phyloP scores from a whole-genome alignment of 257 asterid species.

The Marsdenia floribunda region DNA sequence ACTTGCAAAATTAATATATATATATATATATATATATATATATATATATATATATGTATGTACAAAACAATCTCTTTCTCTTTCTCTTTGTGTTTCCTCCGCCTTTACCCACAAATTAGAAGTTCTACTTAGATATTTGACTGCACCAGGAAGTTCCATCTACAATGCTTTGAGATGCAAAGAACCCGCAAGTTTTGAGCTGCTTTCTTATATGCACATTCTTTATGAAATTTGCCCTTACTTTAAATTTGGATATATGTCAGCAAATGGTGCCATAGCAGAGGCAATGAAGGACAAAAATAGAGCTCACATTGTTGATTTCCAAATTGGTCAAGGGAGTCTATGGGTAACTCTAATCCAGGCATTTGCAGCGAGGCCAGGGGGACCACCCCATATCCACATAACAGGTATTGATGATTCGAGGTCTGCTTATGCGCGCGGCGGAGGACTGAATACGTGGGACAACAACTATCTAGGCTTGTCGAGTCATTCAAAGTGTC shows the following conservation, averaged over 20 bases:
- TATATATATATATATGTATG: no score
- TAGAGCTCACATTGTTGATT: conserved; percentile 69
- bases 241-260: conserved; percentile 83
- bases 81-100: no score
- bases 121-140: no score
- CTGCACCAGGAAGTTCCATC: conserved; percentile 63
- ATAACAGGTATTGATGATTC: conserved; percentile 74
- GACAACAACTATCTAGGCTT: conserved; percentile 59
- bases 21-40: no score
- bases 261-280: conserved; percentile 91
- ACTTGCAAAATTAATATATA: no score
- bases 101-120: no score
- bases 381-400: conserved; percentile 79
- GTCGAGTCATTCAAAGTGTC: conserved; percentile 67
- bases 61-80: no score
- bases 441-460: conserved; percentile 70
- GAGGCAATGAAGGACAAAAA: conserved; percentile 76
- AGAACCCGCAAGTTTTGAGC: conserved; percentile 67
- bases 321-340: conserved; percentile 81
- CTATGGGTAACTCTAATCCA: conserved; percentile 82
- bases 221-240: conserved; percentile 81
- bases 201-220: conserved; percentile 60
- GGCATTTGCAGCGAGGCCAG: conserved; percentile 74
- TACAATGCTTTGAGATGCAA: conserved; percentile 46
- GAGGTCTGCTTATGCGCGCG: conserved; percentile 66